phyloP scores from a whole-genome alignment of 177 flowering plant genomes.

The Vitis hybrid region DNA sequence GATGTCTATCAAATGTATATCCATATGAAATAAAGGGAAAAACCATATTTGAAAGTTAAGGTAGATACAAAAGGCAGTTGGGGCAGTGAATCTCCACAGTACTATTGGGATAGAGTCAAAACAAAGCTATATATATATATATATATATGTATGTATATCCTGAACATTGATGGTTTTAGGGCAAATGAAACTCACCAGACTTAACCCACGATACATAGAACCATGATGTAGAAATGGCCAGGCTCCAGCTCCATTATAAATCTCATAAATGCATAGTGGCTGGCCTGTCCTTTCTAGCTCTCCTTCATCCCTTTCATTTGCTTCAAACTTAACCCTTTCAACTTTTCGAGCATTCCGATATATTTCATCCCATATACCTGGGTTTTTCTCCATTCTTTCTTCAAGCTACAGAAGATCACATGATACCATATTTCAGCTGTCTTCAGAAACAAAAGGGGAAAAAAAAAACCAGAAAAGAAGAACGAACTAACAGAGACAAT shows the following conservation, averaged over 20 bases:
- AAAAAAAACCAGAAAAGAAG: not conserved
- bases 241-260: constrained; percentile 80
- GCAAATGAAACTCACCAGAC: constrained; percentile 69
- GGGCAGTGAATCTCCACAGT: too few species aligned
- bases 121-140: too few species aligned
- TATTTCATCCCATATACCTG: constrained; percentile 82
- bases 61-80: too few species aligned
- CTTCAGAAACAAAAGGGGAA: not conserved
- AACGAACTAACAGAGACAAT: too few species aligned
- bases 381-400: constrained; percentile 70
- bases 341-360: constrained; percentile 83
- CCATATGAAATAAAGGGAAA: too few species aligned
- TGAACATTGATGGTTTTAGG: too few species aligned
- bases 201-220: constrained; percentile 93
- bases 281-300: constrained; percentile 98
- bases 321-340: constrained; percentile 79
- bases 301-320: constrained; percentile 96
- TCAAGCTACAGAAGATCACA: constrained; percentile 53
- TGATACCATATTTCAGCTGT: constrained; percentile 12
- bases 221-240: constrained; percentile 97
- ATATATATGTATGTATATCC: too few species aligned
- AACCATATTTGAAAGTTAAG: too few species aligned
- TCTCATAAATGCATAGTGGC: constrained; percentile 86
- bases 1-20: too few species aligned
- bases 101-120: too few species aligned